Base-by-base conservation (phyloP, 2,329 filamentous ascomycete genomes). In the Arthroderma uncinatum region DNA sequence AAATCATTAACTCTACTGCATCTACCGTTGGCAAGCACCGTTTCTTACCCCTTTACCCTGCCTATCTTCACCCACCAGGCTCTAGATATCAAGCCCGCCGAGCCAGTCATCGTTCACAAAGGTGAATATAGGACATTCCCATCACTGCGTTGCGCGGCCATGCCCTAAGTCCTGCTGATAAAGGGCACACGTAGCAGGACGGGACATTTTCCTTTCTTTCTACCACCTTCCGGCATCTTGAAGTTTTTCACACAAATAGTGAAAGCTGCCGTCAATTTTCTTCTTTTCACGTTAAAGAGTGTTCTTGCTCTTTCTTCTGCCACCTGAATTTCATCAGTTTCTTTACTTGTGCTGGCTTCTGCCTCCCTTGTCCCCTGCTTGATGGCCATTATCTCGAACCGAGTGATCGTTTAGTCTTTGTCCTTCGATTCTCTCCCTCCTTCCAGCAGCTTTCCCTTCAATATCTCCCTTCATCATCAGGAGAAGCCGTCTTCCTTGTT, bases 131-230 rank as follows among this genome's bases (percentile, higher is more conserved):
- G 12, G 21, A 23, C 21, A 10, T 10, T 19, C 19, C 40, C n/a
- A 23, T 44, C 40, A 50, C 44, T 14, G 14, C 12, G 44, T 30
- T 23, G 40, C 40, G 19, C 19, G 25, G 40, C 21, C 40, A 23
- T 44, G 40, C 44, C 44, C 44, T 50, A 33, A 50, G 23, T 19
- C 19, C 40, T 14, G 8, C 39, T 42, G 19, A 37, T 37, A 10
- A 12, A 50, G 44, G 44, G 44, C 44, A 50, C 44, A 23, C 53
- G 48, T 34, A 25, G 36, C 52, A 58, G 48, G 36, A 34, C 25
- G 54, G 48, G n/a, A 14, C 53, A 53, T 28, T 33, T 30, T 54
- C 23, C 8, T 54, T 19, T 19, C 50, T 9, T 16, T 42, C 16
- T 28, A 37, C 23, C 25, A 39, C 21, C 34, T 19, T 42, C 39